phyloP scores from a whole-genome alignment of 2,329 filamentous ascomycete species.

The Microsporum canis region DNA sequence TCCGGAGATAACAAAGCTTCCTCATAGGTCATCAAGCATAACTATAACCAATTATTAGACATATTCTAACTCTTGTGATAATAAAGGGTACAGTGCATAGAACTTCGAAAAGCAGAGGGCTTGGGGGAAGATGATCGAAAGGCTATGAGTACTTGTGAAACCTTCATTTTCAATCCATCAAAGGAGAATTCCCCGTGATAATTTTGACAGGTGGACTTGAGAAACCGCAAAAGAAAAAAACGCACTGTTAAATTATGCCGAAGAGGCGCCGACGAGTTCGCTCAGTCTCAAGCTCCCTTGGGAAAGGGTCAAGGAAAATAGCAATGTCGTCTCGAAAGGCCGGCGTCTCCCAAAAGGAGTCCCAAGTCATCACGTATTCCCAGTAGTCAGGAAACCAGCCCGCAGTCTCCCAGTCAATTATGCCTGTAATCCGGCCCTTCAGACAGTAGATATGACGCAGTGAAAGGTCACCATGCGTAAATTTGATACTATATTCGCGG shows the following conservation, averaged over 20 bases:
- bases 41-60: no score
- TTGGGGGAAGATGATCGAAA: no score
- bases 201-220: no score
- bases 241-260: background rate
- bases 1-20: no score
- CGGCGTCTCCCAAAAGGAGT: slow-evolving; percentile 20
- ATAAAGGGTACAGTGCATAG: no score
- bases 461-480: slow-evolving; percentile 23
- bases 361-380: slow-evolving; percentile 32
- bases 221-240: no score
- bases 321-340: slow-evolving; percentile 17
- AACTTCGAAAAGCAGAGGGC: no score
- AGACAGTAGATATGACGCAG: slow-evolving; percentile 20
- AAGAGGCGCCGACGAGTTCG: slow-evolving; percentile 28
- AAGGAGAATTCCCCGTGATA: no score
- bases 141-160: no score
- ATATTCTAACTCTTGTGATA: no score
- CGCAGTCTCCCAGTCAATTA: slow-evolving; percentile 36
- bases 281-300: slow-evolving; percentile 34
- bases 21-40: no score
- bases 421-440: slow-evolving; percentile 9
- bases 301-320: slow-evolving; percentile 30
- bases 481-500: slow-evolving; percentile 7
- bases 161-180: no score
- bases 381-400: slow-evolving; percentile 37